Evolutionary conservation across 805 yeast genomes (phyloP).

Genomic region (Torulaspora indica): DNA sequence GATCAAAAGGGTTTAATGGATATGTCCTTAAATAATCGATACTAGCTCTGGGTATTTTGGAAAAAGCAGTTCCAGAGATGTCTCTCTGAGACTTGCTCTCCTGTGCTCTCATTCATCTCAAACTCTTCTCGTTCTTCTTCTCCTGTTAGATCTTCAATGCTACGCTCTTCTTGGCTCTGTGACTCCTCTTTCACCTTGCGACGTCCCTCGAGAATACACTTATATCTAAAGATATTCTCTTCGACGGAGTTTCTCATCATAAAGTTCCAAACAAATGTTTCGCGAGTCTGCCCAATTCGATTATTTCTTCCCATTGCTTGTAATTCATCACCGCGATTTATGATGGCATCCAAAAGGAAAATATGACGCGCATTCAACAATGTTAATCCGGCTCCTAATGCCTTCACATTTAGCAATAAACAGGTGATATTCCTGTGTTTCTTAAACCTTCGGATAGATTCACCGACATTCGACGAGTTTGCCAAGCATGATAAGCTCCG

Average conservation of each 20-base stretch:
- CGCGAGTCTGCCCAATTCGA: slow-evolving; percentile 79
- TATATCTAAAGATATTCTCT: slow-evolving; percentile 62
- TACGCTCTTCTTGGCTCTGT: slow-evolving; percentile 2
- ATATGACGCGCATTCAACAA: slow-evolving; percentile 90
- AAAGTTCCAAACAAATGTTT: slow-evolving; percentile 91
- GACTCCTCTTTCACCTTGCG: slow-evolving; percentile 11
- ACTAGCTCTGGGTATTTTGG: slow-evolving; percentile 7
- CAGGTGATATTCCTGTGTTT: slow-evolving; percentile 65
- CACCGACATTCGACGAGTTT: slow-evolving; percentile 41
- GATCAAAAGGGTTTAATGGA: too few species aligned
- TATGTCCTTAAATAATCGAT: too few species aligned
- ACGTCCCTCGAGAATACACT: slow-evolving; percentile 27
- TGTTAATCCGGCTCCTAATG: slow-evolving; percentile 88
- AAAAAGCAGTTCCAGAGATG: slow-evolving; percentile 35
- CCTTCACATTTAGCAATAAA: slow-evolving; percentile 74
- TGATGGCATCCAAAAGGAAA: slow-evolving; percentile 85
- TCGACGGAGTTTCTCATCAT: slow-evolving; percentile 80
- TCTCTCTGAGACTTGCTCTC: slow-evolving; percentile 28
- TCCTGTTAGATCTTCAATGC: slow-evolving; percentile 5
- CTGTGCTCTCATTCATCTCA: slow-evolving; percentile 27
- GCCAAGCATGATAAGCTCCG: slow-evolving; percentile 39
- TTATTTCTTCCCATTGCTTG: slow-evolving; percentile 93
- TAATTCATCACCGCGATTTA: slow-evolving; percentile 78
- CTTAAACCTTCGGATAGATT: slow-evolving; percentile 50
- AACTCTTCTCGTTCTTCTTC: slow-evolving; percentile 23